phyloP scores from a whole-genome alignment of 495 filamentous ascomycete genomes.

The Xylona heveae region DNA sequence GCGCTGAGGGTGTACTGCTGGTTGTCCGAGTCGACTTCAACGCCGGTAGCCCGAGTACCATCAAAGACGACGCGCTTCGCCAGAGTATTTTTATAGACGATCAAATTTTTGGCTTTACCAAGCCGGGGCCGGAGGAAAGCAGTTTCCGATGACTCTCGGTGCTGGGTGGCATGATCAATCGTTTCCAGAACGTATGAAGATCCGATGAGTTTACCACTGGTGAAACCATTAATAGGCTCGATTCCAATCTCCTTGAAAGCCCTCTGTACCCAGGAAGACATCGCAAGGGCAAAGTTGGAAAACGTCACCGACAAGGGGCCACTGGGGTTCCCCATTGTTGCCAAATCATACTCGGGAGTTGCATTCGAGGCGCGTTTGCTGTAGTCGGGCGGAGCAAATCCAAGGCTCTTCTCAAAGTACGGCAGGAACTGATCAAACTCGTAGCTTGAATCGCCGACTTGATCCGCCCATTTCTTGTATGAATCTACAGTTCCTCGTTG shows the following conservation, averaged over 20 bases:
- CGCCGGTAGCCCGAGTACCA: constrained; percentile 24
- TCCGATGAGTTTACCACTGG: constrained; percentile 15
- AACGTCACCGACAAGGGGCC: constrained; percentile 10
- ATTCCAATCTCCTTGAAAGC: constrained; percentile 16
- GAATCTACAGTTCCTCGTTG: constrained; percentile 13
- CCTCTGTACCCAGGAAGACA: constrained; percentile 14
- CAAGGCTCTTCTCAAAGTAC: constrained; percentile 20
- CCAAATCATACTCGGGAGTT: constrained; percentile 10
- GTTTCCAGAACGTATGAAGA: constrained; percentile 12
- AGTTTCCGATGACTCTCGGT: constrained; percentile 20
- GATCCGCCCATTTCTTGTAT: constrained; percentile 18
- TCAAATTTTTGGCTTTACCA: constrained; percentile 7
- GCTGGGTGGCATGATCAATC: constrained; percentile 14
- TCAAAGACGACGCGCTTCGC: constrained; percentile 25
- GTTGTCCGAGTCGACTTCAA: constrained; percentile 18
- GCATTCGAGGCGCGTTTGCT: constrained; percentile 11
- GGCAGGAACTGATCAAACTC: constrained; percentile 19
- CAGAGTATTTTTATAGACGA: constrained; percentile 18
- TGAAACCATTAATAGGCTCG: constrained; percentile 11
- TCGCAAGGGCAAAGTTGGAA: constrained; percentile 8
- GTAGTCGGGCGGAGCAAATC: constrained; percentile 14
- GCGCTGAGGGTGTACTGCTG: constrained; percentile 21
- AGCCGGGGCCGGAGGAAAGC: constrained; percentile 17
- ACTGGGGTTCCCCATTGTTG: constrained; percentile 6
- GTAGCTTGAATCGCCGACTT: constrained; percentile 23